Percentiles rank a stretch among this genome's conserved stretches.
Conservation (phyloP, 176 grass and related monocot genomes). For the Aegilops bicornis region DNA sequence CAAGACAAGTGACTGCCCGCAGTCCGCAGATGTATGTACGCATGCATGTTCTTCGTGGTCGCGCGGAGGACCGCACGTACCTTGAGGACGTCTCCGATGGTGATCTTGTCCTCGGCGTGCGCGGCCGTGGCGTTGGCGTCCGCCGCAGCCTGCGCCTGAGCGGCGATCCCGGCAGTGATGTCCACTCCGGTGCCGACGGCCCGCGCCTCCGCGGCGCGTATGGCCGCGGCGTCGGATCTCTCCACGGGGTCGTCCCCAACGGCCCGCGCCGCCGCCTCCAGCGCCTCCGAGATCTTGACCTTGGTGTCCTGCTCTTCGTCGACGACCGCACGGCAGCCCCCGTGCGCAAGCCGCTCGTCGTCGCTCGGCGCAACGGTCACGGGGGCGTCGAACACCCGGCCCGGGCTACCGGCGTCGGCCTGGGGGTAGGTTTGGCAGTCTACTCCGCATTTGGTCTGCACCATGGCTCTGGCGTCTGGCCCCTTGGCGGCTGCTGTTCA, state of each 20-base stretch:
- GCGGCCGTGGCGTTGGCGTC: conserved; percentile 32
- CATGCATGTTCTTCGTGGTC: too few species aligned
- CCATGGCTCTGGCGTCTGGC: conserved; percentile 18
- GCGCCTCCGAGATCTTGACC: conserved; percentile 28
- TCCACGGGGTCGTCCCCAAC: neutral
- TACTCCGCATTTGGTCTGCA: neutral
- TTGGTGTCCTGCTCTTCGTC: conserved; percentile 13
- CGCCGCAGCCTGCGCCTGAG: conserved; percentile 38
- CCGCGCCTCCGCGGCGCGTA: conserved; percentile 46
- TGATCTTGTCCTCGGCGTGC: conserved; percentile 39
- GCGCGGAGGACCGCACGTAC: conserved; percentile 24
- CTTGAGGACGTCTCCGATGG: conserved; percentile 47
- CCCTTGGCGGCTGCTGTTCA: neutral
- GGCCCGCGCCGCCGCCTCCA: conserved; percentile 8
- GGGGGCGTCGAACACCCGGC: conserved; percentile 40
- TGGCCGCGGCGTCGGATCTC: conserved; percentile 50
- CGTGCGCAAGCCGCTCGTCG: conserved; percentile 36
- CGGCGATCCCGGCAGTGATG: conserved; percentile 47
- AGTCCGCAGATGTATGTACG: neutral
- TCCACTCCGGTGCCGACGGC: neutral
- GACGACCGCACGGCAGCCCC: conserved; percentile 28
- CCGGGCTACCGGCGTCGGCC: neutral
- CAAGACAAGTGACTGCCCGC: neutral
- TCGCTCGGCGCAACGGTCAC: conserved; percentile 30
- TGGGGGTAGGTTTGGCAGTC: neutral